Conservation (phyloP, 2,329 filamentous ascomycete genomes). For the Fusarium agapanthi region DNA sequence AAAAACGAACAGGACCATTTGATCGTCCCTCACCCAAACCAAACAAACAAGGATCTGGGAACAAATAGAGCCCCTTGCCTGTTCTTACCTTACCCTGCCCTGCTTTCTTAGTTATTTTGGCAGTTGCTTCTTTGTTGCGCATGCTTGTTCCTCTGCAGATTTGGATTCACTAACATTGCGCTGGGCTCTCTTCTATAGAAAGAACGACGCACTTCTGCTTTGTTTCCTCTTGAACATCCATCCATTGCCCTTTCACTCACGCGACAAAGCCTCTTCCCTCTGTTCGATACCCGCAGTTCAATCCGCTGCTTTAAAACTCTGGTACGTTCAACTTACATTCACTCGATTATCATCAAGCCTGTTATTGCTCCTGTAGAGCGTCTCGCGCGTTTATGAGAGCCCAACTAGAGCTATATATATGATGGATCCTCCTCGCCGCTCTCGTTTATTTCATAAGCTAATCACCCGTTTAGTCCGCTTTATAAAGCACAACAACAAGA, state of each 20-base stretch:
- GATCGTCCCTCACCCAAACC: conserved; percentile 29
- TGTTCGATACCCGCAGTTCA: conserved; percentile 30
- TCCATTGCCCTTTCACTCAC: conserved; percentile 19
- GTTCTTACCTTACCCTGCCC: neutral
- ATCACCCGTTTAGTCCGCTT: conserved; percentile 44
- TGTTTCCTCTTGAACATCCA: conserved; percentile 35
- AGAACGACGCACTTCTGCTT: conserved; percentile 35
- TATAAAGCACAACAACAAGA: conserved; percentile 33
- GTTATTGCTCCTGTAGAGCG: conserved; percentile 2
- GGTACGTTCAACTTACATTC: conserved; percentile 26
- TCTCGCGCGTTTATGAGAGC: conserved; percentile 16
- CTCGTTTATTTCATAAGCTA: conserved; percentile 43
- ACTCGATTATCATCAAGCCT: neutral
- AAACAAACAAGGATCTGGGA: conserved; percentile 40
- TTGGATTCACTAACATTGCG: conserved; percentile 30
- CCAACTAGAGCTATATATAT: conserved; percentile 1
- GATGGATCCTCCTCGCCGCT: conserved; percentile 39
- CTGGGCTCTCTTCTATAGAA: conserved; percentile 30
- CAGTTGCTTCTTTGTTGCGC: conserved; percentile 12
- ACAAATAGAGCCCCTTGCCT: conserved; percentile 9
- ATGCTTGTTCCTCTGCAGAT: conserved; percentile 27
- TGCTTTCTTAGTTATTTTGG: conserved; percentile 14
- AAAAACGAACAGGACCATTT: conserved; percentile 21
- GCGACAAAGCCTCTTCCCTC: conserved; percentile 30
- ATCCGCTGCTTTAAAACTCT: conserved; percentile 9